These are phyloP conservation scores for Raphidocelis subcapitata DNA, from an alignment of 139 green algal species.

Conservation along the genomic window DNA sequence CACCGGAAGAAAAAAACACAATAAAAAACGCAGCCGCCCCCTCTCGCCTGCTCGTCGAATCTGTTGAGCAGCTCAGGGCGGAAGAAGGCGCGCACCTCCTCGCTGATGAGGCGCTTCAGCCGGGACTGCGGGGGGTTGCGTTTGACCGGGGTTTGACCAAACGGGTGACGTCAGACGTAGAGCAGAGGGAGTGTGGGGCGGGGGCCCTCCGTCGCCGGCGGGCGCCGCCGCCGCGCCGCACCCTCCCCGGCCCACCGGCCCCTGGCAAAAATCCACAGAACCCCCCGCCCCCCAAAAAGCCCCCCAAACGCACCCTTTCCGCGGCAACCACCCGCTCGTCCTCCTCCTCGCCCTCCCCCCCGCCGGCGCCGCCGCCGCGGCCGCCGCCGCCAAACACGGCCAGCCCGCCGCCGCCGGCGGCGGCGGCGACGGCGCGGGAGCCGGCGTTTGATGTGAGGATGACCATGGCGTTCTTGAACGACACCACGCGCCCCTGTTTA, in stretches of 20 bases:
- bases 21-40: too few relatives aligned
- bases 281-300: too few relatives aligned
- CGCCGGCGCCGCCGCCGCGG: background rate
- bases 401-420: background rate
- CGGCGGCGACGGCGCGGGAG: constrained; percentile 63
- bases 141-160: too few relatives aligned
- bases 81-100: constrained; percentile 63
- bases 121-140: background rate
- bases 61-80: constrained; percentile 60
- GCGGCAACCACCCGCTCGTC: constrained; percentile 38
- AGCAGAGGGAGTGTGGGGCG: too few relatives aligned
- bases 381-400: constrained; percentile 17
- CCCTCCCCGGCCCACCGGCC: too few relatives aligned
- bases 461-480: constrained; percentile 92
- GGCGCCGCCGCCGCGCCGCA: too few relatives aligned
- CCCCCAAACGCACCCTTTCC: too few relatives aligned
- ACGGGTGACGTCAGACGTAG: too few relatives aligned
- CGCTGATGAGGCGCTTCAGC: constrained; percentile 69
- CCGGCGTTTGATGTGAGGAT: constrained; percentile 96
- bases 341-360: constrained; percentile 8
- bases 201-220: too few relatives aligned
- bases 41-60: constrained; percentile 24
- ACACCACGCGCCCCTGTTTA: constrained; percentile 79
- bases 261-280: too few relatives aligned
- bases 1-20: too few relatives aligned